These are phyloP conservation scores for Paraconiothyrium brasiliense DNA, from an alignment of 2,329 filamentous ascomycete species.

Conservation along the genomic window DNA sequence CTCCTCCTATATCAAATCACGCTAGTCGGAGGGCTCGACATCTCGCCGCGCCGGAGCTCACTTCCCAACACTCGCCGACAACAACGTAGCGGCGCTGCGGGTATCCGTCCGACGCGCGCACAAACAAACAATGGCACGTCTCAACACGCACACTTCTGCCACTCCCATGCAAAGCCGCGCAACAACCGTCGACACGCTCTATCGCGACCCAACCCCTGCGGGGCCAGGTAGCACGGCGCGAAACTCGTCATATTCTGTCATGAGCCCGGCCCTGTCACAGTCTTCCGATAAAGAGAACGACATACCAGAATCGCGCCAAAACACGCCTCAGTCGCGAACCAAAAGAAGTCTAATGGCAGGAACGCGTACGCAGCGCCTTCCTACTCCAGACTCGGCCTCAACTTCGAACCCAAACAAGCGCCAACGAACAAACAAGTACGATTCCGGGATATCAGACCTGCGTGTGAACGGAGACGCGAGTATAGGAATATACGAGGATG, in stretches of 20 bases:
- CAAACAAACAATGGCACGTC: slow-evolving; percentile 44
- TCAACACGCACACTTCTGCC: slow-evolving; percentile 45
- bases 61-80: not conserved
- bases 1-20: slow-evolving; percentile 28
- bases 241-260: slow-evolving; percentile 41
- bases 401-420: slow-evolving; percentile 53
- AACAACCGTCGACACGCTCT: slow-evolving; percentile 46
- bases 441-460: slow-evolving; percentile 13
- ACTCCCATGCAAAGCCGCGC: slow-evolving; percentile 40
- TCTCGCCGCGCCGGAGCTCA: not conserved
- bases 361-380: slow-evolving; percentile 38
- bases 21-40: not conserved
- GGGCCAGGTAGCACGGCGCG: slow-evolving; percentile 25
- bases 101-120: not conserved
- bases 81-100: not conserved
- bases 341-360: slow-evolving; percentile 57
- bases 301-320: slow-evolving; percentile 36
- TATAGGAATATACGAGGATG: slow-evolving; percentile 28
- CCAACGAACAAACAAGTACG: slow-evolving; percentile 53
- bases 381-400: slow-evolving; percentile 52
- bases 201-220: slow-evolving; percentile 46
- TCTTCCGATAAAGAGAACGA: slow-evolving; percentile 59
- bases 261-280: slow-evolving; percentile 42
- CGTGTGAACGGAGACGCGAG: slow-evolving; percentile 19
- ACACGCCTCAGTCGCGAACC: slow-evolving; percentile 33